Conservation (phyloP, 73 alveolate genomes). For the Symbiodinium pilosum region DNA sequence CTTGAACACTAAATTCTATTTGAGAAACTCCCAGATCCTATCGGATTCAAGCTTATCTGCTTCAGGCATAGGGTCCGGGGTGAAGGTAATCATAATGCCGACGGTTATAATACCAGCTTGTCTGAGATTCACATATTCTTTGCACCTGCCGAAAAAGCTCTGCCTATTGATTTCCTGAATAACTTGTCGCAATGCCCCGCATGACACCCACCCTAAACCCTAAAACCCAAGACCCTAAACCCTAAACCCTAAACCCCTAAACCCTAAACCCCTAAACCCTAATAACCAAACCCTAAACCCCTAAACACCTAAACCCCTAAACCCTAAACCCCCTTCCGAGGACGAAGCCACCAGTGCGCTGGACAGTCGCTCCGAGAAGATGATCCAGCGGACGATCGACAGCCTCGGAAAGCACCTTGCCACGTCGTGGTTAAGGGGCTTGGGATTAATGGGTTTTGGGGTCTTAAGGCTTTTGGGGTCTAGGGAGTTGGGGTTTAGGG, state of each 20-base stretch:
- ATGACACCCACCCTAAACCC: not conserved
- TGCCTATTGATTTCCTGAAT: no score
- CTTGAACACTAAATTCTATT: no score
- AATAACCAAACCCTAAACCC: not conserved
- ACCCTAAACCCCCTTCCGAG: not conserved
- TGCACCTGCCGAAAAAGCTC: no score
- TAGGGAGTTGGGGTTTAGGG: not conserved
- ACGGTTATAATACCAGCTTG: no score
- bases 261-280: not conserved
- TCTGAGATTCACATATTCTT: no score
- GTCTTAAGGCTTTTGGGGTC: not conserved
- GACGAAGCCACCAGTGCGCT: constrained; percentile 92
- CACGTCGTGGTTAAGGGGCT: not conserved
- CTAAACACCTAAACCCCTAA: not conserved
- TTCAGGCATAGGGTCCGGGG: no score
- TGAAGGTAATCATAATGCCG: no score
- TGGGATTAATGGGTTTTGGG: not conserved
- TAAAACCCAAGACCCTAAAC: not conserved
- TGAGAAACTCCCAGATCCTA: no score
- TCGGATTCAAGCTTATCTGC: no score
- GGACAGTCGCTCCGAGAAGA: constrained; percentile 87
- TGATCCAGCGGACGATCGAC: constrained; percentile 74
- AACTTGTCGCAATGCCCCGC: no score
- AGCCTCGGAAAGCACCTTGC: constrained; percentile 34
- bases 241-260: not conserved